Base-by-base conservation (phyloP, 2,329 filamentous ascomycete species). In the Scytalidium sp. region DNA sequence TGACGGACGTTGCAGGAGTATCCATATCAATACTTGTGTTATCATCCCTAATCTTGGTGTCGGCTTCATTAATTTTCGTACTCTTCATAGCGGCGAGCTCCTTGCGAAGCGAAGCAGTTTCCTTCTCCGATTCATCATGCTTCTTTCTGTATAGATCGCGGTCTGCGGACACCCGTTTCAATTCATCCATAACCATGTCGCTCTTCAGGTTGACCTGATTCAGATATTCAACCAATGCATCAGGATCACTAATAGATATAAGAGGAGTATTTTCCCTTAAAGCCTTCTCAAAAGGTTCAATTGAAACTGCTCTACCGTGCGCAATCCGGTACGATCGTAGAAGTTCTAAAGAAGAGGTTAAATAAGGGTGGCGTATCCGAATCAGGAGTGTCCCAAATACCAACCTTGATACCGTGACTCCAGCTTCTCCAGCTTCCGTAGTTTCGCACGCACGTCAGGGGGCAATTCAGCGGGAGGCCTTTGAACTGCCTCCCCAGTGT, bases 241-340 rank as follows among this genome's bases (percentile, higher is more conserved):
- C 81, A 0, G 93, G 90, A 52, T 99, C 94, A 58, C 77, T 79
- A 60, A 99, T 96, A 15, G 90, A 93, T 3, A 89, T 88, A 29
- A 97, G 74, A 2, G 94, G 93, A 0, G 94, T 99, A 60, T 96
- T 89, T 65, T 99, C 94, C 60, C 90, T 89, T 7, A 99, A 77
- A 1, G 88, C 85, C 48, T 89, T 86, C 70, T 99, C 94, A 66
- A 99, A 99, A 0, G 90, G 88, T 64, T 97, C 94, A 62, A 97
- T 95, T 2, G 88, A 83, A 11, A 88, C 83, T 40, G 92, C 90
- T 46, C 91, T 85, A 50, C 88, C 83, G 72, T 99, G 93, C 17
- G 94, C 94, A 56, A 92, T 85, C 54, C 91, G 84, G 70, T 99
- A 99, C 8, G 93, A 96, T 50, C 90, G 87, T 45, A 97, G 76